Percentiles rank a stretch among this genome's conserved stretches.
These are phyloP conservation scores for Mycoemilia scoparia DNA, from an alignment of 192 early-diverging fungal genomes.

Conservation along the genomic window DNA sequence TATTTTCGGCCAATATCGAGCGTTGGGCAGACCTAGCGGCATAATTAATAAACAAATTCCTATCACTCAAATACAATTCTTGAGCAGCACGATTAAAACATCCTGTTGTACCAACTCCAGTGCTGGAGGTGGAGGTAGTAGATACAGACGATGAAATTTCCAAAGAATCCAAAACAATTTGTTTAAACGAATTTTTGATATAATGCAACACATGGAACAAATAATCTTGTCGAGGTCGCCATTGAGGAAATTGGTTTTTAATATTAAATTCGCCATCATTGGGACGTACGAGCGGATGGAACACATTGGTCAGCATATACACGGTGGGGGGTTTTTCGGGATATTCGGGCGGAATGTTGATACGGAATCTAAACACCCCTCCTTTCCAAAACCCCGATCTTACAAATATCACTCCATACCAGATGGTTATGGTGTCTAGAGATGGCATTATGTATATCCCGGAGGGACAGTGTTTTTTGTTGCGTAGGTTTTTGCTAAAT, in stretches of 20 bases:
- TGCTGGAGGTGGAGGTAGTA: constrained; percentile 24
- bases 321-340: constrained; percentile 54
- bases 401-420: constrained; percentile 74
- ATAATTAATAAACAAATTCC: constrained; percentile 19
- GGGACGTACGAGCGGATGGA: constrained; percentile 69
- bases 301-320: constrained; percentile 53
- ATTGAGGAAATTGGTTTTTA: constrained; percentile 60
- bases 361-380: constrained; percentile 75
- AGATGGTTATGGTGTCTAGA: constrained; percentile 32
- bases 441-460: constrained; percentile 78
- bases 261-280: constrained; percentile 45
- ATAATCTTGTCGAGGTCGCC: constrained; percentile 66
- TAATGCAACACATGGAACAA: constrained; percentile 76
- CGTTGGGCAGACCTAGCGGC: constrained; percentile 17
- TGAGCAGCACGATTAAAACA: constrained; percentile 22
- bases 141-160: too few species aligned
- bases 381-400: constrained; percentile 80
- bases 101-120: constrained; percentile 23
- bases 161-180: constrained; percentile 46
- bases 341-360: constrained; percentile 61
- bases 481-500: too few species aligned
- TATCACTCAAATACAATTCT: too few species aligned
- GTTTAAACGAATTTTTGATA: constrained; percentile 70
- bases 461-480: constrained; percentile 69
- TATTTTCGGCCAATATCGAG: constrained; percentile 12